phyloP scores from a whole-genome alignment of 2,329 filamentous ascomycete species.

The Clonostachys byssicola region DNA sequence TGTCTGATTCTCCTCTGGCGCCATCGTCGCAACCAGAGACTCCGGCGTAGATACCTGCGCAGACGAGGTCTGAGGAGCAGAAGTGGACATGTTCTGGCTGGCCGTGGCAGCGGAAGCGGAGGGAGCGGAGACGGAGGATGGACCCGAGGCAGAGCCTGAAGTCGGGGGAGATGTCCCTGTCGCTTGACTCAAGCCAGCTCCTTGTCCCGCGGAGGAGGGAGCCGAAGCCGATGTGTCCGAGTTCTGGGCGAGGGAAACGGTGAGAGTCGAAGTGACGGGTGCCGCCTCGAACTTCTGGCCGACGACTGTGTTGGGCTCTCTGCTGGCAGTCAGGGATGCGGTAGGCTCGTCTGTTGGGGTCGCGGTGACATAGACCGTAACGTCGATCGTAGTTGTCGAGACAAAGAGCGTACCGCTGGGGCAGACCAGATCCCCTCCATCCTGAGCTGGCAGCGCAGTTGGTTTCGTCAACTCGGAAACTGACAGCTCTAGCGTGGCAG shows the following conservation, averaged over 20 bases:
- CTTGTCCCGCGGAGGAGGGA: no score
- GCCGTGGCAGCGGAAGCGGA: not conserved
- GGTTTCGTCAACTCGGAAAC: not conserved
- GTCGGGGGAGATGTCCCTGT: slow-evolving; percentile 8
- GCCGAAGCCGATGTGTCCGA: no score
- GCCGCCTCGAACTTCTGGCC: no score
- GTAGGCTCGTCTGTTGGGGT: not conserved
- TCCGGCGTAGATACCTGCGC: no score
- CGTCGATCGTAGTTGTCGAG: slow-evolving; percentile 23
- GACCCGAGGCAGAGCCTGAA: slow-evolving; percentile 6
- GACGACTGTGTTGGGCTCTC: no score
- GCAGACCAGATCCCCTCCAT: slow-evolving; percentile 7
- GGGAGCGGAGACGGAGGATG: not conserved
- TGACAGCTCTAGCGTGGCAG: not conserved
- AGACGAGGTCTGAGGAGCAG: no score
- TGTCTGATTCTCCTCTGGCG: no score
- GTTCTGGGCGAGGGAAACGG: no score
- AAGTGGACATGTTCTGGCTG: no score
- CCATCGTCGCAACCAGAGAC: no score
- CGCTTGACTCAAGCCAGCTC: not conserved
- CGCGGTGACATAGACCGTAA: slow-evolving; percentile 21
- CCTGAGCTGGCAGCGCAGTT: not conserved
- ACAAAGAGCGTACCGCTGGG: slow-evolving; percentile 14
- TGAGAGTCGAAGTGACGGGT: no score
- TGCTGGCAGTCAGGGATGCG: not conserved